Evolutionary conservation across 2,329 filamentous ascomycete species (phyloP).

Genomic region (Penicillium psychrosexuale): DNA sequence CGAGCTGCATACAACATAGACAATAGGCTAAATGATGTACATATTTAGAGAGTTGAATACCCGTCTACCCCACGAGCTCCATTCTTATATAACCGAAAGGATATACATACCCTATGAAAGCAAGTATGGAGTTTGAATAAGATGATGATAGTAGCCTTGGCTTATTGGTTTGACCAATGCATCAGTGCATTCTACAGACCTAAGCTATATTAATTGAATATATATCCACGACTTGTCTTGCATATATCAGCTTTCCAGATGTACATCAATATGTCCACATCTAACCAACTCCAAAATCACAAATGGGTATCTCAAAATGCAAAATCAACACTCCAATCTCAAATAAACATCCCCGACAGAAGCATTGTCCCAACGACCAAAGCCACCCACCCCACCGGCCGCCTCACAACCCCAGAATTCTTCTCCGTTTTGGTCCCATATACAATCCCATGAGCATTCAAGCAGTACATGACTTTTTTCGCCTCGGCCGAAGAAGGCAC

Average conservation of each 20-base stretch:
- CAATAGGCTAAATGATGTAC: neutral
- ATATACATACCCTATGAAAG: too few relatives aligned
- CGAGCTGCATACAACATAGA: neutral
- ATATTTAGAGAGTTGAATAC: neutral
- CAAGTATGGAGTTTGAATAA: too few relatives aligned
- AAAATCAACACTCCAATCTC: neutral
- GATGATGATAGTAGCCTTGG: too few relatives aligned
- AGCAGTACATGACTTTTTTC: constrained; percentile 14
- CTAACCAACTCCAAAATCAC: neutral
- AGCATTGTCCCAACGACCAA: constrained; percentile 3
- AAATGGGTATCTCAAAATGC: constrained; percentile 12
- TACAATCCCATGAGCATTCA: constrained; percentile 13
- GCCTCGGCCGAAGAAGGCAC: constrained; percentile 5
- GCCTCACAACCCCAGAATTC: neutral
- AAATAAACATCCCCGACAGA: neutral
- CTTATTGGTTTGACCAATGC: neutral
- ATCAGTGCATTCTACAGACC: too few relatives aligned
- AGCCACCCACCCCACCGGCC: neutral
- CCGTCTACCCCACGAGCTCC: neutral
- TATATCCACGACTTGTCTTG: neutral
- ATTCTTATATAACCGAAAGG: neutral
- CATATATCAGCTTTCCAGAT: neutral
- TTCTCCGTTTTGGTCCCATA: constrained; percentile 10
- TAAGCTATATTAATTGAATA: neutral
- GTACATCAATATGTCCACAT: neutral